Evolutionary conservation across 2,329 filamentous ascomycete species (phyloP).

Genomic region (Pseudopyricularia javanii): DNA sequence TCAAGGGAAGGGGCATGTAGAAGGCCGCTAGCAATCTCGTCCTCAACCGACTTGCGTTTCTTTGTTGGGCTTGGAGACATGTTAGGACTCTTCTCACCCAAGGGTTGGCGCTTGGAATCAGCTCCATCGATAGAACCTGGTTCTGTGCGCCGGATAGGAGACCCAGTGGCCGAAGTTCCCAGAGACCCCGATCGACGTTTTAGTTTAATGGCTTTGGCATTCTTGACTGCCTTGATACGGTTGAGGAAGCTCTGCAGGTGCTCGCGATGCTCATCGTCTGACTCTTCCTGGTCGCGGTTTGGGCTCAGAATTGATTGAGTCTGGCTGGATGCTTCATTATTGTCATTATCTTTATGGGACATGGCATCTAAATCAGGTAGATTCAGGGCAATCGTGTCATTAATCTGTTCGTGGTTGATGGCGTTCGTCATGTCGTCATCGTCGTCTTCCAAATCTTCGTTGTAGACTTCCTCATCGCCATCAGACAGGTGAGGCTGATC

Average conservation of each 20-base stretch:
- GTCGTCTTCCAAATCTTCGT: conserved; percentile 1
- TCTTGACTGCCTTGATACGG: conserved; percentile 15
- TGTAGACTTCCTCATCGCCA: not conserved
- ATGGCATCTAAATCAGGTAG: conserved; percentile 5
- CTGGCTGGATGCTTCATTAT: not conserved
- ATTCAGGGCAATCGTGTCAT: conserved; percentile 6
- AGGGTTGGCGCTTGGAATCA: conserved; percentile 13
- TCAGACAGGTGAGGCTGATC: not conserved
- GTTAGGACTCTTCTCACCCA: conserved; percentile 22
- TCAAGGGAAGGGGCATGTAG: conserved; percentile 13
- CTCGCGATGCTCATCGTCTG: conserved; percentile 11
- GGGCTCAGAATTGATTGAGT: not conserved
- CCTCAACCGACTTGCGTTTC: conserved; percentile 20
- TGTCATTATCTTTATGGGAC: not conserved
- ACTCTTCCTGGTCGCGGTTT: not conserved
- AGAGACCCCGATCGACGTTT: conserved; percentile 15
- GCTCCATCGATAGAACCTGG: conserved; percentile 3
- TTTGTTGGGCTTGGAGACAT: conserved; percentile 23
- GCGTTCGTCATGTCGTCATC: not conserved
- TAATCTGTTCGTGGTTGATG: conserved; percentile 2
- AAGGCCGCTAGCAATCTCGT: conserved; percentile 7
- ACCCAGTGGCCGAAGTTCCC: conserved; percentile 15
- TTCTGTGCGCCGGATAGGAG: conserved; percentile 13
- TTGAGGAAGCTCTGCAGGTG: conserved; percentile 21
- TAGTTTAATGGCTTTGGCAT: not conserved